Conservation (phyloP, 2,329 filamentous ascomycete genomes). For the Thelonectria olida region DNA sequence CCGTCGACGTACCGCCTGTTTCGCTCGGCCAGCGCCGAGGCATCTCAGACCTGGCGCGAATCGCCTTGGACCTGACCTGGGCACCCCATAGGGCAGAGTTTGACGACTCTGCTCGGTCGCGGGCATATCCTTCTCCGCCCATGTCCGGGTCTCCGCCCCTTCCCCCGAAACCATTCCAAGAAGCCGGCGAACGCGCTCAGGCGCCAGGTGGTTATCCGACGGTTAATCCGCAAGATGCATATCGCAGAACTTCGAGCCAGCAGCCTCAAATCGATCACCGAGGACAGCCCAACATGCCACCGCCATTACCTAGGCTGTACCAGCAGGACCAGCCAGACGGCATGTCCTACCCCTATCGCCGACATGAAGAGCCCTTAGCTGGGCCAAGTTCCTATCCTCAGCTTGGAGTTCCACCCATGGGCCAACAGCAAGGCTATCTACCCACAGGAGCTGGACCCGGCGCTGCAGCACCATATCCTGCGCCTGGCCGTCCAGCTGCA, state of each 20-base stretch:
- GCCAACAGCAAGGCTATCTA: slow-evolving; percentile 35
- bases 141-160: slow-evolving; percentile 76
- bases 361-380: slow-evolving; percentile 36
- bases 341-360: slow-evolving; percentile 38
- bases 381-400: slow-evolving; percentile 39
- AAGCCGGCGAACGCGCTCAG: slow-evolving; percentile 64
- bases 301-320: slow-evolving; percentile 39
- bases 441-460: slow-evolving; percentile 27
- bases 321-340: slow-evolving; percentile 38
- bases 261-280: slow-evolving; percentile 35
- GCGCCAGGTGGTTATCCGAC: slow-evolving; percentile 53
- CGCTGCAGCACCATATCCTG: slow-evolving; percentile 30
- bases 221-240: slow-evolving; percentile 59
- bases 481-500: slow-evolving; percentile 45
- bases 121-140: slow-evolving; percentile 76
- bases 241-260: slow-evolving; percentile 51
- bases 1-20: slow-evolving; percentile 53
- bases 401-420: slow-evolving; percentile 24
- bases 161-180: slow-evolving; percentile 66
- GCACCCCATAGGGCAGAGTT: slow-evolving; percentile 60
- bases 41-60: slow-evolving; percentile 62
- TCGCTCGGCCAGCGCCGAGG: slow-evolving; percentile 69
- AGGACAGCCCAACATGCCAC: slow-evolving; percentile 36
- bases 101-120: slow-evolving; percentile 64
- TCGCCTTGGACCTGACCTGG: slow-evolving; percentile 56